Base-by-base conservation (phyloP, 2,329 filamentous ascomycete species). In the Fonsecaea pedrosoi region DNA sequence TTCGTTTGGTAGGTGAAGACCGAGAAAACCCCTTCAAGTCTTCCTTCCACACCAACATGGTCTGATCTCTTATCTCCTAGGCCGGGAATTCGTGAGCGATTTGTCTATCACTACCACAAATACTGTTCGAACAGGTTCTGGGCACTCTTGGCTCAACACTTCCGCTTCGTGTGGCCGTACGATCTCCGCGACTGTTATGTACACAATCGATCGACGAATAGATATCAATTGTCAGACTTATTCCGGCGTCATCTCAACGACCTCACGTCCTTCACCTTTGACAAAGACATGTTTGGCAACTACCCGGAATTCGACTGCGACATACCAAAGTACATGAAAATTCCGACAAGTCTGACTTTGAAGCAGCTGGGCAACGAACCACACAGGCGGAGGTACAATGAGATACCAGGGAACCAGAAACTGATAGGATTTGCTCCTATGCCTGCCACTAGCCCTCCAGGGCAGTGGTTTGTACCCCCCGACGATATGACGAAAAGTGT, bases 151-250 rank as follows among this genome's bases (percentile, higher is more conserved):
- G 35, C 54, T 8, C 6, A 34, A 37, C 30, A 55, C 21, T 55
- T 55, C 54, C 54, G 54, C 54, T 55, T 55, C 13, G 54, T 55
- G 9, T 55, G 54, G 54, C 54, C 54, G 8, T 55, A 55, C 13
- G 54, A 55, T 37, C 18, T 55, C 54, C 54, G 54, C 18, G 54
- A 55, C 21, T 55, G 30, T 21, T 55, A 55, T 38, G 35, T 55
- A 3, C 54, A 55, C 30, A 55, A 55, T 34, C 54, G 32, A 35
- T 13, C n/a, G 15, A 38, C 30, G 8, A 34, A 34, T 18, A 35
- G 15, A 18, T 38, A 35, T 13, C 54, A 55, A 6, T 18, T 55
- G 30, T 55, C 54, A 38, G 54, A 55, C 2, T 18, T 34, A 13
- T 55, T 55, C 35, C 13, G 12, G 12, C 32, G 32, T 9, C 54